Base-by-base conservation (phyloP, 2,329 filamentous ascomycete species). In the Lecanoromycetidae sp. region DNA sequence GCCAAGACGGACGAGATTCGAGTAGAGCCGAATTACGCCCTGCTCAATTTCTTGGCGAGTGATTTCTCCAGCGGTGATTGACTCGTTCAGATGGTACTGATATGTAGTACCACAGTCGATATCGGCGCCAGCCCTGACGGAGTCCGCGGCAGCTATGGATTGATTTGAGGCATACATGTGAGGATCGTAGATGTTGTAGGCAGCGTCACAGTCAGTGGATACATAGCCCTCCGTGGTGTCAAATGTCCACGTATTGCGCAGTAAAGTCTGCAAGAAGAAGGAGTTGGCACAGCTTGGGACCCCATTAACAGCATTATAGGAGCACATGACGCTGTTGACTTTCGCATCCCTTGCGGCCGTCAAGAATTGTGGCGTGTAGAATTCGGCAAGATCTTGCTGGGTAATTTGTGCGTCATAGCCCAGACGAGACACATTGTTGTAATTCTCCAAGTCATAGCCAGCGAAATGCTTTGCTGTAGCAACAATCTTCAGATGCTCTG, bases 221-320 rank as follows among this genome's bases (percentile, higher is more conserved):
- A 84, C 70, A 57, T 74, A 81, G 51, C 81, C 75, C 41, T 78
- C 71, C 35, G 76, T 69, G 2, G 72, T 68, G 0, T 70, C 74
- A 70, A 79, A 85, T 35, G 68, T 70, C 76, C 80, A 85, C 55
- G 78, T 74, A 36, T 81, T 72, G 1, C 81, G 71, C 2, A 85
- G 67, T 12, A 85, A 66, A 0, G 73, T 74, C 52, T 79, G 69
- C 29, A 84, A 66, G 1, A 84, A 67, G 53, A 78, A 84, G 0
- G 68, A 65, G 53, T 76, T 75, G 0, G 77, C 76, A 54, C 80
- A 84, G 2, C 77, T 71, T 0, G 80, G 80, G 0, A 77, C 69
- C 0, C 80, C 80, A 48, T 84, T 82, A 33, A 84, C 67, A 0
- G 77, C 66, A 52, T 84, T 79, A 58, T 80, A 79, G 0, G 71